Conservation (phyloP, 148 eudicot genomes). For the Camellia granthamiana region DNA sequence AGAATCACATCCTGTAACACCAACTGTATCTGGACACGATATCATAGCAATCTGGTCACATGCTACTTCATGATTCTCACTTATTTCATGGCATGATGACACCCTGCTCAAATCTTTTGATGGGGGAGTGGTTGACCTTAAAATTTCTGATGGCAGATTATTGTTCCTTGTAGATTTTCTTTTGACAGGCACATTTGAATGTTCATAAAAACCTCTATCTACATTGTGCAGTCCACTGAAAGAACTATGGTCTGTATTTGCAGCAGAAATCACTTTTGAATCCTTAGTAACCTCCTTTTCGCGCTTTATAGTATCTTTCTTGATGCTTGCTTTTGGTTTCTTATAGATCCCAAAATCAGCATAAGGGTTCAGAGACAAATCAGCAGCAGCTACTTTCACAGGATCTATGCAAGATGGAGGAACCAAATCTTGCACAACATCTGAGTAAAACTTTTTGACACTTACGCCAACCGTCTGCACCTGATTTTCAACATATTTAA, state of each 20-base stretch:
- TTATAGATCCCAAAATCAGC: slow-evolving; percentile 28
- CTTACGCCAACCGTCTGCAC: slow-evolving; percentile 63
- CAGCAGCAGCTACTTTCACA: slow-evolving; percentile 39
- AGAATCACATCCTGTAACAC: slow-evolving; percentile 12
- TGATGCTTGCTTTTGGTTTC: slow-evolving; percentile 33
- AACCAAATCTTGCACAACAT: slow-evolving; percentile 65
- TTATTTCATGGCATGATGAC: slow-evolving; percentile 8
- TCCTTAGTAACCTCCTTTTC: slow-evolving; percentile 24
- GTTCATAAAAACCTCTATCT: background rate
- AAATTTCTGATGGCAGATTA: slow-evolving; percentile 14
- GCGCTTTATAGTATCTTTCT: slow-evolving; percentile 22
- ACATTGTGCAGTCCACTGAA: slow-evolving; percentile 9
- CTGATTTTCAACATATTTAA: slow-evolving; percentile 70
- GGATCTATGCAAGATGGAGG: slow-evolving; percentile 45
- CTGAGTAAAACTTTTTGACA: slow-evolving; percentile 80
- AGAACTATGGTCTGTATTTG: slow-evolving; percentile 8
- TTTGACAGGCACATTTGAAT: background rate
- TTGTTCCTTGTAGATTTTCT: slow-evolving; percentile 20
- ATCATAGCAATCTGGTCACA: slow-evolving; percentile 10
- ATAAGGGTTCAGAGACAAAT: slow-evolving; percentile 34
- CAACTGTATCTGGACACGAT: slow-evolving; percentile 7
- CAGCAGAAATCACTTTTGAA: slow-evolving; percentile 18
- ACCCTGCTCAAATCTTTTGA: slow-evolving; percentile 11
- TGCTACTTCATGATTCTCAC: slow-evolving; percentile 14
- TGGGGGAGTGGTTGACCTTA: slow-evolving; percentile 14